Base-by-base conservation (phyloP, 2,329 filamentous ascomycete species). In the Sclerotinia glacialis region DNA sequence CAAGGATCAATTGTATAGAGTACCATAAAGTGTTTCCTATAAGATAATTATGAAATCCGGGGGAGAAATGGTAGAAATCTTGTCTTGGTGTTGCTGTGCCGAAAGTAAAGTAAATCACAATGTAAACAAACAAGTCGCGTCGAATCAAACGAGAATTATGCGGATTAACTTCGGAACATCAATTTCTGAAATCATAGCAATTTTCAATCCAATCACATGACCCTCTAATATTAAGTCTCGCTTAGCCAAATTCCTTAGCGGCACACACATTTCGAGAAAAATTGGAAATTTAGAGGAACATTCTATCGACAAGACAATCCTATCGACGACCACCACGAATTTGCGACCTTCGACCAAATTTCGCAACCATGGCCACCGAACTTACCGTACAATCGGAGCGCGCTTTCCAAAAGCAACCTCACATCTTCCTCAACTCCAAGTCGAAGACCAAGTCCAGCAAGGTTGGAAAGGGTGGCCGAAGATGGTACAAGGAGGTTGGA, bases 381-480 rank as follows among this genome's bases (percentile, higher is more conserved):
- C 88, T 97, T 86, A 96, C 93, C 83, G 95, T 99, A 84, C 95
- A 99, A 90, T 96, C 92, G 82, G 95, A 99, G 90, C 94, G 95
- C 86, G 95, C 95, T 88, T 99, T 91, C 92, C 95, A 98, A 85
- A 99, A 99, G 90, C 94, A 99, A 89, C 95, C 95, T 83, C 95
- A 99, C 85, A 97, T 99, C 88, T 99, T 98, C 92, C 89, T 91
- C 79, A 97, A 98, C 90, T 86, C 90, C 81, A 99, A 99, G 90
- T 85, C 86, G 82, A 92, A 93, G 87, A 83, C 88, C 80, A 89
- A 91, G 83, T 92, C 90, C 81, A 85, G 85, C 82, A 89, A 89
- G 81, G 90, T 90, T 78, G 93, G 93, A 82, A 96, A 96, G 89
- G 90, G 74, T 68, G 92, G 92, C 78, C 90, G 92, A 84, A 89